Evolutionary conservation across 2,329 filamentous ascomycete species (phyloP), one percentile per base, ranked within the genome.

Genomic region (Hypocrella siamensis): DNA sequence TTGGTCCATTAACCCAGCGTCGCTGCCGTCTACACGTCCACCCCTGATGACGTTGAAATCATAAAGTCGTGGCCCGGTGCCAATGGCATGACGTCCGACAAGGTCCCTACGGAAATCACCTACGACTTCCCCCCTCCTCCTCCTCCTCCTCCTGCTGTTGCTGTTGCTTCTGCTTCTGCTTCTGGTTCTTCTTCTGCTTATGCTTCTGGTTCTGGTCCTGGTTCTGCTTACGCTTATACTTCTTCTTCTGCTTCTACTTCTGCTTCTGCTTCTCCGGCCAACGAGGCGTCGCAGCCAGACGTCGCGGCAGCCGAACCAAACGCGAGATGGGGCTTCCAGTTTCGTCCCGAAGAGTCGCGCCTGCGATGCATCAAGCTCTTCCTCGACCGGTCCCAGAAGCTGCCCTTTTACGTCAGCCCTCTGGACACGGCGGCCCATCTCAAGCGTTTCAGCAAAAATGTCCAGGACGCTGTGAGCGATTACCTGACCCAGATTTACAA

Each of bases 21-120:
- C 36, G 78, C 79, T 6, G 74, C 75, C 19, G 75, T 81, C 4
- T 82, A 83, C 44, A 79, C 75, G 11, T 77, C 73, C 4, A 81
- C 74, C 2, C 79, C 80, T 10, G 79, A 86, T 50, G 80, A 85
- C 50, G 64, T 86, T 35, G 79, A 85, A 48, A 82, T 85, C 45
- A 84, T 86, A 59, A 85, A 84, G 58, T 78, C 71, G 11, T 88
- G 81, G 81, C 80, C 81, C 1, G 81, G 81, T 17, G 79, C 79
- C 18, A 85, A 86, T 47, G 79, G 79, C 44, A 83, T 86, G 55
- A 85, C 81, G n/a, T 84, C 79, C 22, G 80, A 88, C 60, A 88
- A 88, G 60, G 80, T 86, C 2, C 80, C 81, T 2, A 84, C 79
- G 11, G 80, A 86, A 51, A 77, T 86, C 33, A 76, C 79, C 40